A percentile compares a stretch with the other conserved stretches of the same genome.
Conservation (phyloP, 2,329 filamentous ascomycete species). For the Phyllosticta ampelicida region DNA sequence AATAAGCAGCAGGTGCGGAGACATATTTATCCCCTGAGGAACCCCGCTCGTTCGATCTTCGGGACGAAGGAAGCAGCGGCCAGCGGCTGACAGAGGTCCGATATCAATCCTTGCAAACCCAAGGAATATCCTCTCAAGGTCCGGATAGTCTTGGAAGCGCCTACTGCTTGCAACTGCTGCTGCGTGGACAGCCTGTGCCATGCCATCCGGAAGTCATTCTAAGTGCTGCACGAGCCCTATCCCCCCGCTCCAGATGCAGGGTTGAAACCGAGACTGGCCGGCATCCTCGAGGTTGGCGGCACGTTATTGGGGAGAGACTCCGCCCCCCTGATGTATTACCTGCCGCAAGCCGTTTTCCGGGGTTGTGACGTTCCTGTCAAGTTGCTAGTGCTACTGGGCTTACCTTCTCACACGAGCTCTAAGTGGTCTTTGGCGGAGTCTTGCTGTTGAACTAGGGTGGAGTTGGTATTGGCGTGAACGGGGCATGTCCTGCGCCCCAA, state of each 20-base stretch:
- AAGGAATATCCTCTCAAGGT: slow-evolving; percentile 1
- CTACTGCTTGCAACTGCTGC: slow-evolving; percentile 5
- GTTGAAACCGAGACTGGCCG: neutral
- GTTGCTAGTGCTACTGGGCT: neutral
- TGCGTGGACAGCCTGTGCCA: neutral
- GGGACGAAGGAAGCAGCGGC: slow-evolving; percentile 10
- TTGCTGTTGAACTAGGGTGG: neutral
- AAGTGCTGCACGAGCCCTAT: neutral
- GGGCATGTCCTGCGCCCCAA: neutral
- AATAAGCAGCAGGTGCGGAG: neutral
- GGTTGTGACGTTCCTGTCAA: neutral
- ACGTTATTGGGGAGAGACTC: neutral
- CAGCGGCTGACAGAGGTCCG: slow-evolving; percentile 10
- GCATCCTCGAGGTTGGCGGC: neutral
- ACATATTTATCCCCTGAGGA: slow-evolving; percentile 3
- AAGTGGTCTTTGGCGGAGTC: neutral
- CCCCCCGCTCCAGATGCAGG: slow-evolving; percentile 4
- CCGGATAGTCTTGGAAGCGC: slow-evolving; percentile 6
- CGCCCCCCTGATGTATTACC: neutral
- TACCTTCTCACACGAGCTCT: neutral
- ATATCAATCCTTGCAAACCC: slow-evolving; percentile 6
- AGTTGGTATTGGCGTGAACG: neutral
- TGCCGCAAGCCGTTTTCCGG: neutral
- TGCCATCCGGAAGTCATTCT: neutral
- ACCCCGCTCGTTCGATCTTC: slow-evolving; percentile 10